Base-by-base conservation (phyloP, 169 alveolate species). In the Toxoplasma gondii region DNA sequence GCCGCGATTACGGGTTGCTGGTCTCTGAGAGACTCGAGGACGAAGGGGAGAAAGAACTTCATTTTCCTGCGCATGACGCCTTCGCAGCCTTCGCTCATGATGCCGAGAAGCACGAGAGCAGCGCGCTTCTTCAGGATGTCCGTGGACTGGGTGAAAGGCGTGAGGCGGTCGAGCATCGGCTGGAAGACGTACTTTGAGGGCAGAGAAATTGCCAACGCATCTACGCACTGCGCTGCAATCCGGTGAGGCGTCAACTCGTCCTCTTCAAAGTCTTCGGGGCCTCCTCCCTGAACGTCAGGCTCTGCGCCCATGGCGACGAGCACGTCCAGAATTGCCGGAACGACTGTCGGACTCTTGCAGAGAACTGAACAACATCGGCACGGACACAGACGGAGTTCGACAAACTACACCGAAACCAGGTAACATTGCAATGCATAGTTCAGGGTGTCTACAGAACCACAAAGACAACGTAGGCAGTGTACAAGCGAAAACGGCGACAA, bases 1-100 rank as follows among this genome's bases (percentile, higher is more conserved):
- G 93, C 82, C 1, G 84, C 93, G 39, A 88, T 82, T 36, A 49
- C 43, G 53, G 93, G 93, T 43, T 36, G 90, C 34, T 41, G 90
- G 90, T 41, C 90, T 38, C 45, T 78, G 19, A 78, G 45, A 10
- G 43, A 64, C 81, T 36, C 81, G 69, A 88, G 53, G 84, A 88
- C 58, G 41, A 88, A 64, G 39, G 82, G 93, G 83, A 64, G 31
- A 82, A 88, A 39, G 93, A 27, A 24, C 41, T 64, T 54, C 44
- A 88, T 29, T 36, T 88, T 88, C 38, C 93, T 54, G 31, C 93
- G 45, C 84, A 88, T 45, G 43, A 49, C 86, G n/a, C 81, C 93
- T 49, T 88, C 93, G 74, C 93, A 88, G 38, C 93, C 93, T 64
- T 88, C 93, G 84, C 93, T 88, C 93, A 88, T 88, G 53, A 88